Percentiles rank a stretch among this genome's conserved stretches.
Evolutionary conservation across 495 filamentous ascomycete genomes (phyloP).

Genomic region (Penicillium egyptiacum): DNA sequence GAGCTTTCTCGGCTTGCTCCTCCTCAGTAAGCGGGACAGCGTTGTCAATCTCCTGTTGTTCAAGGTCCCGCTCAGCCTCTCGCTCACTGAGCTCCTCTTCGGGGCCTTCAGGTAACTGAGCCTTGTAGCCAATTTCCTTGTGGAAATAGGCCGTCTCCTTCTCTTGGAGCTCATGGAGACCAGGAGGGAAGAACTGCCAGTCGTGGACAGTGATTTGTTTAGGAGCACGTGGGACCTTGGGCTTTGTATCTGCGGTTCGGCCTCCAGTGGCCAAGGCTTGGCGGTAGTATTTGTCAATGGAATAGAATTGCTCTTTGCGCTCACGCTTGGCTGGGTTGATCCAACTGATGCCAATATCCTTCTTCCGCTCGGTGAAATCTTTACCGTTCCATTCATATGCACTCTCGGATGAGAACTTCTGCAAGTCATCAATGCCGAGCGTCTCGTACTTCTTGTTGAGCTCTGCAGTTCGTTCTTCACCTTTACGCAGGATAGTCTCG

Average conservation of each 20-base stretch:
- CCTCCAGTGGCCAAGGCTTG: constrained; percentile 84
- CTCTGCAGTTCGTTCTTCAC: constrained; percentile 84
- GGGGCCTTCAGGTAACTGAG: constrained; percentile 75
- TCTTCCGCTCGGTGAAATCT: constrained; percentile 85
- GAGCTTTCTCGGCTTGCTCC: constrained; percentile 80
- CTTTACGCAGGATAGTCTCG: constrained; percentile 79
- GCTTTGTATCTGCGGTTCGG: constrained; percentile 82
- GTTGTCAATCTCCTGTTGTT: constrained; percentile 90
- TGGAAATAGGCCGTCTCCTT: constrained; percentile 94
- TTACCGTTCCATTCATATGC: constrained; percentile 99
- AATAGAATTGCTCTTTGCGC: constrained; percentile 96
- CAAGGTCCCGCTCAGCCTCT: constrained; percentile 81
- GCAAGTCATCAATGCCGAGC: constrained; percentile 95
- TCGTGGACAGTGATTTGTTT: constrained; percentile 92
- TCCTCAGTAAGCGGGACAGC: constrained; percentile 86
- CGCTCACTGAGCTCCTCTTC: constrained; percentile 82
- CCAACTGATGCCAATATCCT: constrained; percentile 93
- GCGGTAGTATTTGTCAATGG: constrained; percentile 98
- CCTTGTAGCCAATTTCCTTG: constrained; percentile 93
- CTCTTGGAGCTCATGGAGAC: constrained; percentile 85
- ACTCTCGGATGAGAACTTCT: constrained; percentile 96
- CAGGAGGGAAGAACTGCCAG: constrained; percentile 91
- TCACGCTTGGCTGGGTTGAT: constrained; percentile 99
- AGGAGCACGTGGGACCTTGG: constrained; percentile 91
- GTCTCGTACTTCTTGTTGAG: constrained; percentile 94